A percentile compares a stretch with the other conserved stretches of the same genome.
Evolutionary conservation across 345 rosid species (phyloP).

Genomic region (Salix caprea): DNA sequence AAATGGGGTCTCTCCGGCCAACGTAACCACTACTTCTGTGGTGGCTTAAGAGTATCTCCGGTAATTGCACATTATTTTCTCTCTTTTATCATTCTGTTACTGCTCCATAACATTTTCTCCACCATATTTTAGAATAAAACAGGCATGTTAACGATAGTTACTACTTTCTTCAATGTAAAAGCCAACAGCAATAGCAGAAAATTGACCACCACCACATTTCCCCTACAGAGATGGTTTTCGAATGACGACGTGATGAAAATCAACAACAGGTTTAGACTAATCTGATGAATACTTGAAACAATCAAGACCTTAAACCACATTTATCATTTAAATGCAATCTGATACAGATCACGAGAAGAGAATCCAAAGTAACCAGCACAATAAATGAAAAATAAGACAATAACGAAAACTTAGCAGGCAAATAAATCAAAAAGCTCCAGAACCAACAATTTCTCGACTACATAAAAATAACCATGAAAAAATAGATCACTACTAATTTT

Average conservation of each 20-base stretch:
- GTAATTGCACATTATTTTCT: not conserved
- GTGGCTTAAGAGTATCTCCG: not conserved
- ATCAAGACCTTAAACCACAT: not conserved
- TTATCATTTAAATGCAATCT: constrained; percentile 2
- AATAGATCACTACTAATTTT: not conserved
- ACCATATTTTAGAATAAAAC: not conserved
- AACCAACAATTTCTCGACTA: not conserved
- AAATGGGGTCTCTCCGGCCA: not conserved
- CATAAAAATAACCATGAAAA: not conserved
- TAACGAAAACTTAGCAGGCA: not conserved
- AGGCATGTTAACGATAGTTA: not conserved
- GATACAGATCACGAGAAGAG: not conserved
- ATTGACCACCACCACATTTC: too few relatives aligned
- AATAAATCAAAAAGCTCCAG: not conserved
- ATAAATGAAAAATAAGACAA: not conserved
- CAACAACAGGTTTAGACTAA: not conserved
- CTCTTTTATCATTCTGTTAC: not conserved
- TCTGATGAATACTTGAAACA: not conserved
- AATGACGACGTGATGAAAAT: not conserved
- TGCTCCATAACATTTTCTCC: not conserved
- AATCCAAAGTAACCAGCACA: constrained; percentile 16
- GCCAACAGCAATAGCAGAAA: not conserved
- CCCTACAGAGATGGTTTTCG: not conserved
- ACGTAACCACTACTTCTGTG: not conserved
- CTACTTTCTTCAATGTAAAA: not conserved